Conservation (phyloP, 768 basidiomycete species). For the Pulveroboletus frians region DNA sequence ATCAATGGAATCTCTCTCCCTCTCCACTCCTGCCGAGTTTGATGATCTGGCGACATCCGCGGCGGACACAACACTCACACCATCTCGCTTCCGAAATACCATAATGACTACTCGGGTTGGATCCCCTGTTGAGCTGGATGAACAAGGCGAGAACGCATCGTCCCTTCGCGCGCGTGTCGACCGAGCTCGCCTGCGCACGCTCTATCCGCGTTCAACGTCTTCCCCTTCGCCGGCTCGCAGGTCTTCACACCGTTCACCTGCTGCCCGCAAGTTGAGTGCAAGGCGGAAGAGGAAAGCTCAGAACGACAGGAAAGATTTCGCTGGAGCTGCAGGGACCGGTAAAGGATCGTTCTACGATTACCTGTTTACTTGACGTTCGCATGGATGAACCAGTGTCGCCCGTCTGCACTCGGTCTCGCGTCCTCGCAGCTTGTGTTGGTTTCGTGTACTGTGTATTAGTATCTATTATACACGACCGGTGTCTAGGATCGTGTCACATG, state of each 20-base stretch:
- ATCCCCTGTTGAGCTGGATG: neutral
- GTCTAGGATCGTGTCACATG: neutral
- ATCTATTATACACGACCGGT: neutral
- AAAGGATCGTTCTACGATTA: constrained; percentile 40
- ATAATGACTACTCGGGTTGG: neutral
- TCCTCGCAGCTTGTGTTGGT: neutral
- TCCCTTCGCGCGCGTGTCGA: constrained; percentile 18
- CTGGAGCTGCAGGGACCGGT: constrained; percentile 11
- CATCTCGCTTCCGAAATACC: neutral
- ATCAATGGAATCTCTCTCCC: constrained; percentile 32
- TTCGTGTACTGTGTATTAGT: neutral
- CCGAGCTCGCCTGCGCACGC: constrained; percentile 27
- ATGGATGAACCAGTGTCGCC: neutral
- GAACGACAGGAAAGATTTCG: constrained; percentile 9
- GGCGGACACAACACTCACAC: constrained; percentile 4
- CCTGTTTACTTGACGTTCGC: constrained; percentile 34
- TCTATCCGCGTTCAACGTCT: constrained; percentile 39
- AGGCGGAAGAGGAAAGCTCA: constrained; percentile 17
- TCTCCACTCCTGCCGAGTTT: constrained; percentile 25
- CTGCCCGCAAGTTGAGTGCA: constrained; percentile 9
- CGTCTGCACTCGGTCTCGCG: neutral
- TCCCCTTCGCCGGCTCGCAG: constrained; percentile 52
- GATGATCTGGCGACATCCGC: constrained; percentile 11
- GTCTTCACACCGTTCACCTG: constrained; percentile 22
- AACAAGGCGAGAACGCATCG: constrained; percentile 2